These are phyloP conservation scores for Purshia tridentata DNA, from an alignment of 306 rosid genomes.

Conservation along the genomic window DNA sequence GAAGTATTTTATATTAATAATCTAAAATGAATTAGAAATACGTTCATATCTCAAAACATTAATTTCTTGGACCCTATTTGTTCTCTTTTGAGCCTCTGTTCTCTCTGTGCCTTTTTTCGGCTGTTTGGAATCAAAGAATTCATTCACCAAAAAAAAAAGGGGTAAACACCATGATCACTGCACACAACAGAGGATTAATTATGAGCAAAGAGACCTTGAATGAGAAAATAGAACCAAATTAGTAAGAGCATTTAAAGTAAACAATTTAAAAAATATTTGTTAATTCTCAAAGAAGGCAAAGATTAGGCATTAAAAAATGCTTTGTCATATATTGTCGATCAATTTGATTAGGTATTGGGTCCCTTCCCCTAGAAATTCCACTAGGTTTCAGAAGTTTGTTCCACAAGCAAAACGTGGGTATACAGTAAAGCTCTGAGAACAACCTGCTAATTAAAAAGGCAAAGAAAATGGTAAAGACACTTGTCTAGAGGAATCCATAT, in stretches of 20 bases:
- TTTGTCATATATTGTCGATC: constrained; percentile 6
- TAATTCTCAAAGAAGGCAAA: not conserved
- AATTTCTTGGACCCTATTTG: too few relatives aligned
- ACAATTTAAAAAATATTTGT: not conserved
- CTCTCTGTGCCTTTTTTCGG: too few relatives aligned
- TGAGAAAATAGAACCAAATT: not conserved
- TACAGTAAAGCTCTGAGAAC: not conserved
- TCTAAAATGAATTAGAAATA: too few relatives aligned
- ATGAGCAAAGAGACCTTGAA: not conserved
- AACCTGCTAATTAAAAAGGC: not conserved
- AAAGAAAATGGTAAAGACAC: not conserved
- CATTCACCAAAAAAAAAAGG: too few relatives aligned
- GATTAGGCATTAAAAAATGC: not conserved
- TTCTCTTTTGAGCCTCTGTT: too few relatives aligned
- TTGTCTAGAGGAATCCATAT: not conserved
- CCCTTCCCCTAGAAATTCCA: constrained; percentile 28
- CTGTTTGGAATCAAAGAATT: too few relatives aligned
- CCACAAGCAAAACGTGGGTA: constrained; percentile 43
- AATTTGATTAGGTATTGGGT: constrained; percentile 15
- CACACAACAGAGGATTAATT: not conserved
- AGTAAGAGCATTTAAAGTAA: not conserved
- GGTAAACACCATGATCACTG: not conserved
- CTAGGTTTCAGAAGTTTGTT: constrained; percentile 16
- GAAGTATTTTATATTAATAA: too few relatives aligned
- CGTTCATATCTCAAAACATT: too few relatives aligned